Base-by-base conservation (phyloP, 2,329 filamentous ascomycete species). In the Aspergillus fructus region DNA sequence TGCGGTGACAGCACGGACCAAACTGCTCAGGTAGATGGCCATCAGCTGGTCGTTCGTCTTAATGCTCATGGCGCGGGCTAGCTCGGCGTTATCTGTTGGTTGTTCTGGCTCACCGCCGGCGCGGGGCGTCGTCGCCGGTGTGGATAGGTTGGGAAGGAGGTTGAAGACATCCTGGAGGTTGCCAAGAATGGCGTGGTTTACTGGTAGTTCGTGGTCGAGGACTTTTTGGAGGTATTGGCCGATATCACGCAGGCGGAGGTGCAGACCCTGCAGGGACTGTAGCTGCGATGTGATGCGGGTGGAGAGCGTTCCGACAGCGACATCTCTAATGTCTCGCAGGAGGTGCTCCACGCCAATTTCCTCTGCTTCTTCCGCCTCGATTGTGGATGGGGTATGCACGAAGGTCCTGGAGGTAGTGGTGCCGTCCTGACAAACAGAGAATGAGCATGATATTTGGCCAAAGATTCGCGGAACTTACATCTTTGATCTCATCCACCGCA, bases 151-250 rank as follows among this genome's bases (percentile, higher is more conserved):
- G 48, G 94, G 94, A 23, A 99, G 86, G 43, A 99, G 87, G 78
- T 99, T 99, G 84, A 99, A 99, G 61, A 97, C 91, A 71, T 99
- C 94, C 80, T 99, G 94, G n/a, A 99, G 87, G 72, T 97, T 96
- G 65, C 93, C 94, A 27, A 99, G 85, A 61, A 99, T 97, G 56
- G 92, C 91, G 73, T 99, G 94, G 79, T 99, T 99, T 71, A 97
- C 89, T 4, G 94, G 94, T 37, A 99, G 84, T 68, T 96, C 88
- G 66, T 90, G 89, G 72, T 96, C 91, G 57, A 97, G 86, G 9
- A 99, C 94, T 76, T 97, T 97, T 74, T 96, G 90, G 27, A 99
- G 86, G 76, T 99, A 99, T 67, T 89, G 85, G 58, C 93, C 92
- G 69, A 99, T 99, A 74, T 99, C 94, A 72, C 93, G 90, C 71